A percentile compares a stretch with the other conserved stretches of the same genome.
Conservation (phyloP, 495 filamentous ascomycete species). For the Evernia prunastri region DNA sequence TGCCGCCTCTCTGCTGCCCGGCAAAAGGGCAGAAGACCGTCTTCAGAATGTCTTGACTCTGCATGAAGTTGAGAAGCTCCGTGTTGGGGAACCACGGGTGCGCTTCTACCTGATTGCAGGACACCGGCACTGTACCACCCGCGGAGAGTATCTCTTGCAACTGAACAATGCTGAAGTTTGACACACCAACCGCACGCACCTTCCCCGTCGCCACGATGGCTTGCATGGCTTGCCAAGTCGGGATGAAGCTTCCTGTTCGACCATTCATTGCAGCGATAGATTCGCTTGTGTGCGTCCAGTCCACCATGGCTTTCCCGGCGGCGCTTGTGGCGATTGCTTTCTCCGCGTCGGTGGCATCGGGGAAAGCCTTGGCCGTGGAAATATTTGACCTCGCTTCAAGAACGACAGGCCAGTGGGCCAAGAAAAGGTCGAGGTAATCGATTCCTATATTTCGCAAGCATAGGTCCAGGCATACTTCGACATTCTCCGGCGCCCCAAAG, state of each 20-base stretch:
- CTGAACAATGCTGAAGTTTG: conserved; percentile 45
- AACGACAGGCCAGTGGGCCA: conserved; percentile 72
- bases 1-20: conserved; percentile 38
- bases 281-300: conserved; percentile 11
- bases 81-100: conserved; percentile 55
- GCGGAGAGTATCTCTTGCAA: conserved; percentile 36
- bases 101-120: conserved; percentile 50
- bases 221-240: conserved; percentile 53
- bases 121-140: conserved; percentile 21
- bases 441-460: conserved; percentile 64
- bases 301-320: conserved; percentile 10
- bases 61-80: conserved; percentile 40
- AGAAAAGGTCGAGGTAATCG: conserved; percentile 78
- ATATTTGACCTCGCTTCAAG: conserved; percentile 33
- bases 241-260: conserved; percentile 8
- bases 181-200: conserved; percentile 51
- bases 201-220: conserved; percentile 68
- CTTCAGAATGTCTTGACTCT: conserved; percentile 45
- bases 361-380: conserved; percentile 11
- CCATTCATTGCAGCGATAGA: conserved; percentile 9
- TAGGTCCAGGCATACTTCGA: conserved; percentile 60
- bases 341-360: conserved; percentile 13
- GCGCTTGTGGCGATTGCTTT: conserved; percentile 13
- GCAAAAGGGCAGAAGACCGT: conserved; percentile 53
- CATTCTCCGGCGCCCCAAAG: conserved; percentile 26